A percentile compares a stretch with the other conserved stretches of the same genome.
Evolutionary conservation across 2,329 filamentous ascomycete species (phyloP).

Genomic region (Phoma herbarum): DNA sequence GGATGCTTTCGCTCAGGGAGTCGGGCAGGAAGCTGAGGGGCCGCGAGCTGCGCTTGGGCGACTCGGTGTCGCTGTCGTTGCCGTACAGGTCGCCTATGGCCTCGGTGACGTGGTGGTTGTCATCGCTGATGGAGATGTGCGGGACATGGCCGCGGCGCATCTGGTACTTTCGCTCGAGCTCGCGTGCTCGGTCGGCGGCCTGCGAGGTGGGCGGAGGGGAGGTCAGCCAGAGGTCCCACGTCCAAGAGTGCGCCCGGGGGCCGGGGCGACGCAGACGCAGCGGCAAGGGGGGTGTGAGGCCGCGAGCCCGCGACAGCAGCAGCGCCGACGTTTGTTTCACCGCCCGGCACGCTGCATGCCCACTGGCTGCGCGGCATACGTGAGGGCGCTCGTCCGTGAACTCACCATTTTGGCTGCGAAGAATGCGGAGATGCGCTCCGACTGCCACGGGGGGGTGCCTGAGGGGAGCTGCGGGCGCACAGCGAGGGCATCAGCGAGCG

Average conservation of each 20-base stretch:
- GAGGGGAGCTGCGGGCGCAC: slow-evolving; percentile 23
- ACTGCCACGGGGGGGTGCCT: slow-evolving; percentile 31
- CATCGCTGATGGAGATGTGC: slow-evolving; percentile 80
- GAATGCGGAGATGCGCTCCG: slow-evolving; percentile 30
- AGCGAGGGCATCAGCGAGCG: slow-evolving; percentile 19
- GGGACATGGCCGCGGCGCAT: slow-evolving; percentile 66
- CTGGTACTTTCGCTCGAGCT: slow-evolving; percentile 60
- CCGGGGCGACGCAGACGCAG: not conserved
- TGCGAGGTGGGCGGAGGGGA: slow-evolving; percentile 33
- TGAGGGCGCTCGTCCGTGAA: slow-evolving; percentile 11
- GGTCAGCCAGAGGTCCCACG: slow-evolving; percentile 36
- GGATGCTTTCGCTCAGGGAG: slow-evolving; percentile 61
- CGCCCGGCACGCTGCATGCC: slow-evolving; percentile 5
- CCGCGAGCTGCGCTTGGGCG: slow-evolving; percentile 64
- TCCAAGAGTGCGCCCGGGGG: not conserved
- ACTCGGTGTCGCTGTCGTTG: slow-evolving; percentile 72
- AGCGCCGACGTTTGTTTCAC: slow-evolving; percentile 15
- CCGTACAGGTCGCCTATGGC: slow-evolving; percentile 92
- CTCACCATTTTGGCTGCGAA: slow-evolving; percentile 36
- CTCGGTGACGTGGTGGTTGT: slow-evolving; percentile 92
- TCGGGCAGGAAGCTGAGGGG: slow-evolving; percentile 78
- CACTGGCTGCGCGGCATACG: slow-evolving; percentile 13
- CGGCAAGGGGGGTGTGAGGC: slow-evolving; percentile 15
- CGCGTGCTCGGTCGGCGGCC: slow-evolving; percentile 54
- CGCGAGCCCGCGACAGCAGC: slow-evolving; percentile 14